These are phyloP conservation scores for Turnera subulata DNA, from an alignment of 345 rosid genomes.

Conservation along the genomic window DNA sequence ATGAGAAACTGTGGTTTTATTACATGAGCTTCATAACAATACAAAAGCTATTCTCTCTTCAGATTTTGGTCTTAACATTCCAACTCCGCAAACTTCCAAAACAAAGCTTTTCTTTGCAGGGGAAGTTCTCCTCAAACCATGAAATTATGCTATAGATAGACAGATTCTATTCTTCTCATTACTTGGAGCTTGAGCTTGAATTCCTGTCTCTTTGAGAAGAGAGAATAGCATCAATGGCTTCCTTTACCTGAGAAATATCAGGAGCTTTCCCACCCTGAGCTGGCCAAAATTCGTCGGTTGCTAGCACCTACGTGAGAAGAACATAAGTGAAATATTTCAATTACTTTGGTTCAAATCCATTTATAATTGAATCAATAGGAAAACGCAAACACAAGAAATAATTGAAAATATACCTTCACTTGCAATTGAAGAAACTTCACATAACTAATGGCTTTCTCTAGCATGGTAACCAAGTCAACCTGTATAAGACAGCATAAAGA, in stretches of 20 bases:
- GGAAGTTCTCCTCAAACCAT: not conserved
- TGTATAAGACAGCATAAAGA: conserved; percentile 16
- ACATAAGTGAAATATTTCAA: not conserved
- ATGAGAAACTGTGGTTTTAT: too few relatives aligned
- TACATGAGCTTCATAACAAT: too few relatives aligned
- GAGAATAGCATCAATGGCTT: conserved; percentile 94
- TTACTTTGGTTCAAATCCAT: too few relatives aligned
- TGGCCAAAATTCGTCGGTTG: conserved; percentile 98
- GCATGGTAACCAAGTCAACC: conserved; percentile 95
- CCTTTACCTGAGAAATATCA: conserved; percentile 87
- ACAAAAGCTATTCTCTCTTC: conserved; percentile 11
- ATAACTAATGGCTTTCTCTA: conserved; percentile 86
- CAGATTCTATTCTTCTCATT: not conserved
- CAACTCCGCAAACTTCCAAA: conserved; percentile 14
- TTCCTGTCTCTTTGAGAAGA: conserved; percentile 65
- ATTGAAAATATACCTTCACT: conserved; percentile 96
- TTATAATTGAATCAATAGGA: too few relatives aligned
- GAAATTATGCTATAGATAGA: too few relatives aligned
- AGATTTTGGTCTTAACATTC: conserved; percentile 5
- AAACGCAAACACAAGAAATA: too few relatives aligned
- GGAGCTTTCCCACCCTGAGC: conserved; percentile 91
- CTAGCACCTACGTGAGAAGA: conserved; percentile 52
- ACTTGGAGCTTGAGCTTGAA: conserved; percentile 36
- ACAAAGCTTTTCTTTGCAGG: conserved; percentile 18
- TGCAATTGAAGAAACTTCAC: conserved; percentile 97